Evolutionary conservation across 108 stramenopile genomes (phyloP).

Genomic region (Aurantiochytrium sp.): DNA sequence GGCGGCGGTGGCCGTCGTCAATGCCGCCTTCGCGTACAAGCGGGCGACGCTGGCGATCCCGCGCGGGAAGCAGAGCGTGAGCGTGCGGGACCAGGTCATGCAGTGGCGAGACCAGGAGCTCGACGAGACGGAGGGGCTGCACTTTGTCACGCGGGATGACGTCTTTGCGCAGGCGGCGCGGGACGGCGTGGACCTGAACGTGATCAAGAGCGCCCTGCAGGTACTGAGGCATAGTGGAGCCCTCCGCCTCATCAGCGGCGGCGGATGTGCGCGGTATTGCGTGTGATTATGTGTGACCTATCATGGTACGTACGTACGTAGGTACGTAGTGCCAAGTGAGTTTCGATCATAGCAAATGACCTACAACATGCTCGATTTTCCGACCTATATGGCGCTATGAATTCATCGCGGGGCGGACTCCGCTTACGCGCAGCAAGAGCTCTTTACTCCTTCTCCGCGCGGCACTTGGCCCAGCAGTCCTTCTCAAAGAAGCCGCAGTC

Average conservation of each 20-base stretch:
- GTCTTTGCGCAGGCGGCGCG: background rate
- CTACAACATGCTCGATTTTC: no score
- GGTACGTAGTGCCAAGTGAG: no score
- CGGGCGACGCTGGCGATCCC: background rate
- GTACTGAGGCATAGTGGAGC: background rate
- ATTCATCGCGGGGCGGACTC: no score
- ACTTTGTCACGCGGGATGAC: background rate
- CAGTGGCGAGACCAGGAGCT: slow-evolving; percentile 20
- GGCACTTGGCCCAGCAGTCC: slow-evolving; percentile 16
- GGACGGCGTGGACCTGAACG: background rate
- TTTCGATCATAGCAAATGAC: no score
- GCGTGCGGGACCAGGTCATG: background rate
- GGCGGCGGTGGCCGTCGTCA: background rate
- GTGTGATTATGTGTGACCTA: background rate
- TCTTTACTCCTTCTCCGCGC: background rate
- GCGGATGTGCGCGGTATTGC: background rate
- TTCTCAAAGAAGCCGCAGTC: background rate
- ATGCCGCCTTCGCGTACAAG: background rate
- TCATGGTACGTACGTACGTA: background rate
- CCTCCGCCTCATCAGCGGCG: background rate
- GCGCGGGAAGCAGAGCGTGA: background rate
- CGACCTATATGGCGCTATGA: no score
- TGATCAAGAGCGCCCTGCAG: background rate
- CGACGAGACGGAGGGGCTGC: background rate
- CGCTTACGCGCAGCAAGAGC: no score